phyloP scores from a whole-genome alignment of 495 filamentous ascomycete species.

The Trichoderma gamsii region DNA sequence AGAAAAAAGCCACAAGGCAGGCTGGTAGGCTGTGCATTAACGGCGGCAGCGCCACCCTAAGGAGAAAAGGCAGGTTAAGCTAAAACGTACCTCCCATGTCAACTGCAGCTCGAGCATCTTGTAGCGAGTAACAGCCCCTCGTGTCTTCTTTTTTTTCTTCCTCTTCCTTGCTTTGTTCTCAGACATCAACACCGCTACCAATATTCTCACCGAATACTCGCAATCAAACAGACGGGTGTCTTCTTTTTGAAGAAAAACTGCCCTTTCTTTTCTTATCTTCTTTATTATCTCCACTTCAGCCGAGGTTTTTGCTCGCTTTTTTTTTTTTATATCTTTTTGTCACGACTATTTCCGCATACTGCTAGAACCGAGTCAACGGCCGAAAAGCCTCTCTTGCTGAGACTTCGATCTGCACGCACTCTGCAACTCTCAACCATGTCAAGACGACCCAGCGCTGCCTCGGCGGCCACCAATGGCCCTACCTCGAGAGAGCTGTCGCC shows the following conservation, averaged over 20 bases:
- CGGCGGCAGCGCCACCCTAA: conserved; percentile 8
- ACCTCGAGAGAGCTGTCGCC: conserved; percentile 27
- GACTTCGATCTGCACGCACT: neutral
- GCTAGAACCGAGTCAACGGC: neutral
- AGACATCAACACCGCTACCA: too few species aligned
- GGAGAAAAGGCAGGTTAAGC: neutral
- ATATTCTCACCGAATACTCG: too few species aligned
- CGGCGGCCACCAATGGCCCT: conserved; percentile 30
- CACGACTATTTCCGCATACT: neutral
- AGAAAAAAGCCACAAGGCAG: too few species aligned
- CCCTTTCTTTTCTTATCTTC: neutral
- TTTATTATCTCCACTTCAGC: neutral
- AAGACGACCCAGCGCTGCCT: conserved; percentile 40
- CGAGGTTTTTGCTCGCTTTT: neutral
- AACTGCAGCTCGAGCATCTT: neutral
- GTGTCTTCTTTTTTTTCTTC: conserved; percentile 15
- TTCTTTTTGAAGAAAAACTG: neutral
- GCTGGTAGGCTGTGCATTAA: neutral
- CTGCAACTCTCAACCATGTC: conserved; percentile 35
- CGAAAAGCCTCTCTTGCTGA: neutral
- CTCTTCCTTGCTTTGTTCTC: conserved; percentile 1
- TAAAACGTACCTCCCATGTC: neutral
- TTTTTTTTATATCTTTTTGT: neutral
- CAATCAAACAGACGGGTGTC: neutral
- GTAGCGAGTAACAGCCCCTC: conserved; percentile 1